Percentiles rank a stretch among this genome's conserved stretches.
Conservation (phyloP, 1,139 yeast species). For the Zhuliangozyma blackwelliae region DNA sequence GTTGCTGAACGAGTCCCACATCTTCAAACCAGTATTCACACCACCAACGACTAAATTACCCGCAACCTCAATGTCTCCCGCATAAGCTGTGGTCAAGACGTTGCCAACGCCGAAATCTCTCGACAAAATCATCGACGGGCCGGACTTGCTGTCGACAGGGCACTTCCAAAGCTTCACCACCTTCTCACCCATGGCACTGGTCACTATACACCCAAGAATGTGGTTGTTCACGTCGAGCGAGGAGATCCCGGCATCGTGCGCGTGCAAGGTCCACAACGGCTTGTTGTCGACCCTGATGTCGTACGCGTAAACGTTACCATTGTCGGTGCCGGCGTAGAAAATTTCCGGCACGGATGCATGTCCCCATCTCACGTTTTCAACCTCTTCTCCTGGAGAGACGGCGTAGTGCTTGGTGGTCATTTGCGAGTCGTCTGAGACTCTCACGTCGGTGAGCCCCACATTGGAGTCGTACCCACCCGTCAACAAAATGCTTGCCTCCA, state of each 20-base stretch:
- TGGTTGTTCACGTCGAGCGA: constrained; percentile 66
- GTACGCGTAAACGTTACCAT: constrained; percentile 84
- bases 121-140: constrained; percentile 86
- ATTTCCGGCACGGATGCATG: constrained; percentile 48
- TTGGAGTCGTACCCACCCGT: constrained; percentile 92
- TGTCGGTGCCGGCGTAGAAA: constrained; percentile 88
- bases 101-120: constrained; percentile 95
- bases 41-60: constrained; percentile 90
- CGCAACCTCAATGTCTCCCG: constrained; percentile 82
- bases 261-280: constrained; percentile 93
- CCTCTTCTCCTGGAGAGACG: constrained; percentile 67
- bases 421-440: constrained; percentile 60
- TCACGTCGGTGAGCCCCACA: constrained; percentile 77
- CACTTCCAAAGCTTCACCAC: constrained; percentile 84
- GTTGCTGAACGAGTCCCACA: constrained; percentile 91
- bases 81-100: constrained; percentile 78
- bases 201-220: constrained; percentile 72
- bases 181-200: constrained; percentile 92
- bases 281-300: constrained; percentile 70
- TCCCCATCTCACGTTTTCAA: constrained; percentile 78
- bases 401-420: constrained; percentile 57
- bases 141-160: constrained; percentile 35
- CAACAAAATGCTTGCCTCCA: constrained; percentile 71
- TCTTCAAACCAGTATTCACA: constrained; percentile 73
- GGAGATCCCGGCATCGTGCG: constrained; percentile 93